Base-by-base conservation (phyloP, 495 filamentous ascomycete genomes). In the Xylaria palmicola region DNA sequence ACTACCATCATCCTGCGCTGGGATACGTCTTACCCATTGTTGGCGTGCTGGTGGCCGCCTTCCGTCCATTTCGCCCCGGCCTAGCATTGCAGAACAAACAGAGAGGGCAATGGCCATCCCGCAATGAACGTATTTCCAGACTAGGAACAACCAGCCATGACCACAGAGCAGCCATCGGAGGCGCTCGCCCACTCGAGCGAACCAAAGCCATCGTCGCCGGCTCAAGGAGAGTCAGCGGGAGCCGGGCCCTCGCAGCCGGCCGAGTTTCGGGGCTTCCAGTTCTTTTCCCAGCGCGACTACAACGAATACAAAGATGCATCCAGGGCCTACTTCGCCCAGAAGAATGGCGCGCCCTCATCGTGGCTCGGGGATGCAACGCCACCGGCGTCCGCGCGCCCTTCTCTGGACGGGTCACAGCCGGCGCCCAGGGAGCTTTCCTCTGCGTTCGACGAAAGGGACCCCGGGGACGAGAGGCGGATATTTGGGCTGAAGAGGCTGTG, bases 231-330 rank as follows among this genome's bases (percentile, higher is more conserved):
- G 15, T 39, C 17, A 20, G 43, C 58, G n/a, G 39, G 6, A 20
- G 29, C 51, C 6, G 51, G 45, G 15, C 60, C 59, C 22, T 52
- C 68, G 37, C 30, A 61, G n/a, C 43, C 41, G 2, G 62, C 64
- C 57, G 66, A 71, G 53, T 69, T 71, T 37, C 68, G 68, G 30
- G 68, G 68, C 17, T 71, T 69, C 8, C 64, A 69, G 19, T 71
- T 69, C 62, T 69, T 71, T 37, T 62, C 66, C 19, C 64, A 71
- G 36, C 66, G 66, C 40, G 68, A 69, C 36, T 64, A 67, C 30
- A 71, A 69, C 36, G 64, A 67, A 43, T 50, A 65, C 32, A 67
- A 65, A 34, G 64, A 69, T 53, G 68, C 66, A 29, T 67, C 68
- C 40, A 64, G 64, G 1, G 66, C 66, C 34, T 71, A 69, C 50